Evolutionary conservation across 371 early-diverging fungal species (phyloP).

Genomic region (Mortierella sp.): DNA sequence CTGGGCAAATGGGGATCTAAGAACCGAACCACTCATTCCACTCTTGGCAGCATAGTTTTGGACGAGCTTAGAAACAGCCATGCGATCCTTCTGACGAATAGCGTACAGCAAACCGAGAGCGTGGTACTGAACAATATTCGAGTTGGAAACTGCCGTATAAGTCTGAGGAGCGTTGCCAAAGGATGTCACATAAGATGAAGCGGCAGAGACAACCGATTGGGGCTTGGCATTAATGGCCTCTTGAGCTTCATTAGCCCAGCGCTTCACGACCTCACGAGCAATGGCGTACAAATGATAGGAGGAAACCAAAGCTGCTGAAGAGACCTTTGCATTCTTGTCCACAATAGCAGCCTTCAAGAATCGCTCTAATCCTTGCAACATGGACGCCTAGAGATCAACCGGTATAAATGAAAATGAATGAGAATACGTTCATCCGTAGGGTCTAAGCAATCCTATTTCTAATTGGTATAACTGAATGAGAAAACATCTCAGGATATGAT

Average conservation of each 20-base stretch:
- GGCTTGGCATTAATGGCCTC: conserved; percentile 80
- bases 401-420: not conserved
- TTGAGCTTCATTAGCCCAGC: conserved; percentile 66
- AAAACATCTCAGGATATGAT: not conserved
- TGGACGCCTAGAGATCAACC: conserved; percentile 75
- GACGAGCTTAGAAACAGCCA: conserved; percentile 97
- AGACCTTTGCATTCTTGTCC: conserved; percentile 91
- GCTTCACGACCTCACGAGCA: conserved; percentile 66
- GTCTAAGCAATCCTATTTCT: not conserved
- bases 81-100: conserved; percentile 96
- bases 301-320: conserved; percentile 95
- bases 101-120: conserved; percentile 95
- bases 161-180: conserved; percentile 62
- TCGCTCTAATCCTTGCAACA: conserved; percentile 96
- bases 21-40: conserved; percentile 61
- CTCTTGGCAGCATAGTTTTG: conserved; percentile 84
- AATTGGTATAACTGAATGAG: not conserved
- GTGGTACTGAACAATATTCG: conserved; percentile 95
- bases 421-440: not conserved
- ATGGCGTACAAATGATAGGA: conserved; percentile 87
- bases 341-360: conserved; percentile 97
- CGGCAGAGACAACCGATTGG: conserved; percentile 62
- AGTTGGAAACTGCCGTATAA: conserved; percentile 67
- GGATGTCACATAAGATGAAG: conserved; percentile 68
- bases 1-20: conserved; percentile 91